Conservation (phyloP, 2,329 filamentous ascomycete species). For the Clonostachys rosea region DNA sequence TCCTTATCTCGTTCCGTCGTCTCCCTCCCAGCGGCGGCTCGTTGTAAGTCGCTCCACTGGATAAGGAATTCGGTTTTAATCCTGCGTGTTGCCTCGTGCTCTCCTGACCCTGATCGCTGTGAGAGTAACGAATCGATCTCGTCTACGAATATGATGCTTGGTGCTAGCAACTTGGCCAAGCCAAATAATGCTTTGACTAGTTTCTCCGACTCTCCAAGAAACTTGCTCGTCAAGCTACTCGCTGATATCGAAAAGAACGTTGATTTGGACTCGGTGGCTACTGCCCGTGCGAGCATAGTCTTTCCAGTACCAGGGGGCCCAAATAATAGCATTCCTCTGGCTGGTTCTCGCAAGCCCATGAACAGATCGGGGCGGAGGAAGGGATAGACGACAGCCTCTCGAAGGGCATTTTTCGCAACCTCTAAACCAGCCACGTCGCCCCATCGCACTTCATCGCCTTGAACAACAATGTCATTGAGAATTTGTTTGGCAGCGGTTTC, state of each 20-base stretch:
- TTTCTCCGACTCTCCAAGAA: constrained; percentile 93
- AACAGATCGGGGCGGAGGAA: constrained; percentile 94
- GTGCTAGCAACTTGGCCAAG: constrained; percentile 82
- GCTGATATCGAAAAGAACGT: constrained; percentile 98
- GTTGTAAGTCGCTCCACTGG: constrained; percentile 91
- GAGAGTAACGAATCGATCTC: constrained; percentile 95
- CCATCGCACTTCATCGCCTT: constrained; percentile 95
- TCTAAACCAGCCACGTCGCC: constrained; percentile 88
- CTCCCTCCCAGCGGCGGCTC: constrained; percentile 84
- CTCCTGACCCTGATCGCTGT: constrained; percentile 73
- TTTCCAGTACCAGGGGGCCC: constrained; percentile 97
- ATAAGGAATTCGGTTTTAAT: constrained; percentile 99
- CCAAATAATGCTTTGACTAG: constrained; percentile 88
- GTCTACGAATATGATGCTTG: constrained; percentile 96
- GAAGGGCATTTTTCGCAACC: constrained; percentile 83
- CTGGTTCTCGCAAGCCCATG: constrained; percentile 90
- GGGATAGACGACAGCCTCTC: constrained; percentile 95
- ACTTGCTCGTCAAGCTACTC: constrained; percentile 92
- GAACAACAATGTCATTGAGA: constrained; percentile 90
- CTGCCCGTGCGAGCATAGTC: constrained; percentile 92
- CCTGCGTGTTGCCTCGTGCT: constrained; percentile 87
- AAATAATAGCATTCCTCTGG: constrained; percentile 91
- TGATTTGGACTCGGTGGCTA: constrained; percentile 89
- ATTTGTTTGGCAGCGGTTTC: constrained; percentile 82
- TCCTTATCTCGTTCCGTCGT: constrained; percentile 61